Evolutionary conservation across 768 basidiomycete species (phyloP), one percentile per base, ranked within the genome.

Genomic region (Wakefieldia striispora): DNA sequence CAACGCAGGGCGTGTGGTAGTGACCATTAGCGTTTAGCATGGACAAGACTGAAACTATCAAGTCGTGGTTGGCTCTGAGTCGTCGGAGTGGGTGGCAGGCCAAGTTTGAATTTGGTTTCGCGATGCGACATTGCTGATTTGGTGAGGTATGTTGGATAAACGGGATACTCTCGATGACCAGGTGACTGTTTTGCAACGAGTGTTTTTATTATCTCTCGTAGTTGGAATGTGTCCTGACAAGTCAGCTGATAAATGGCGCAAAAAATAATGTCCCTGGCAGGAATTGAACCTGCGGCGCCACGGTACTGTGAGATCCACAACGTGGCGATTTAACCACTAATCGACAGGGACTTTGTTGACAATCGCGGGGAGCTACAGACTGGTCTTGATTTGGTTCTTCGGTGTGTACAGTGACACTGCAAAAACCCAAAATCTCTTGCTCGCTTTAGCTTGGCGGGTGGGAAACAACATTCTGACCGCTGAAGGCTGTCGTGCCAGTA

Each of bases 281-380:
- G 66, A 67, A 67, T 67, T 63, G 66, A 67, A 67, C 66, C 66
- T 64, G 67, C 68, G 68, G 68, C 68, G 56, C 57, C 70, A 70
- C 69, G 70, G 69, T 59, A 17, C 16, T 56, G 67, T 57, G 65
- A 55, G 47, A 36, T 62, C 69, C 69, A 70, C 69, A 71, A 70
- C 70, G 67, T 70, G 70, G 59, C 58, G 69, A 70, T 70, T 71
- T 70, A 67, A 71, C 69, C 69, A 70, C 69, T 71, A 70, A 70
- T 70, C 70, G 70, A 70, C 68, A 70, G 55, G 68, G 70, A 71
- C 70, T 57, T 57, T 31, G 33, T 33, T 33, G 33, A 16, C 14
- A 6, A 14, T 5, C 6, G 13, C 33, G 3, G 16, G 6, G 16
- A 16, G 16, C 33, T 31, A 31, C 31, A 13, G 14, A 13, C 11